phyloP scores from a whole-genome alignment of 768 basidiomycete species.

The Tephrocybe rancida region DNA sequence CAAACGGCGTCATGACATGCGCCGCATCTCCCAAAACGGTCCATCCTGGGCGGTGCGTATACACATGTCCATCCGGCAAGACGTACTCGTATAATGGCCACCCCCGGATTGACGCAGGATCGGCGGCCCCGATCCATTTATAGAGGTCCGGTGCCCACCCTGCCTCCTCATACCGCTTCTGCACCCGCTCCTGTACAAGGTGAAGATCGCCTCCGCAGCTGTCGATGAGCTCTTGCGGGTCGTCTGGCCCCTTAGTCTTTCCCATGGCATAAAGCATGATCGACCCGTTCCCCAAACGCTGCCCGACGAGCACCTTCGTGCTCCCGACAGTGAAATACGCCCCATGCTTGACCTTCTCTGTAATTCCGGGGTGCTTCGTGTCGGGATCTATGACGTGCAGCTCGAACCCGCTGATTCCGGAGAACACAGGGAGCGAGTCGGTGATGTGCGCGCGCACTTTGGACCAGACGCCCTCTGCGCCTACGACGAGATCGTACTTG shows the following conservation, averaged over 20 bases:
- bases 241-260: background rate
- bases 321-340: slow-evolving; percentile 19
- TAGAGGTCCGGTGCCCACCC: slow-evolving; percentile 11
- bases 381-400: slow-evolving; percentile 13
- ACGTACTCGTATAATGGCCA: slow-evolving; percentile 17
- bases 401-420: slow-evolving; percentile 27
- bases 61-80: slow-evolving; percentile 16
- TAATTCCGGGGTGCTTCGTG: slow-evolving; percentile 21
- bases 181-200: background rate
- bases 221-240: slow-evolving; percentile 4
- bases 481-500: slow-evolving; percentile 25
- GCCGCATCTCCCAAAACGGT: slow-evolving; percentile 28
- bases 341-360: slow-evolving; percentile 30
- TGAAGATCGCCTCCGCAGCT: slow-evolving; percentile 6
- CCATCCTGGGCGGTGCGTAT: slow-evolving; percentile 12
- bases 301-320: slow-evolving; percentile 5
- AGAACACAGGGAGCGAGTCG: slow-evolving; percentile 30
- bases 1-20: slow-evolving; percentile 27
- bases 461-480: slow-evolving; percentile 40
- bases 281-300: slow-evolving; percentile 11
- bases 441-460: slow-evolving; percentile 34
- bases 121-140: slow-evolving; percentile 9
- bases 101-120: slow-evolving; percentile 8
- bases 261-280: slow-evolving; percentile 15
- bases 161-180: slow-evolving; percentile 6